phyloP scores from a whole-genome alignment of 768 basidiomycete genomes.

The Fomitopsis serialis region DNA sequence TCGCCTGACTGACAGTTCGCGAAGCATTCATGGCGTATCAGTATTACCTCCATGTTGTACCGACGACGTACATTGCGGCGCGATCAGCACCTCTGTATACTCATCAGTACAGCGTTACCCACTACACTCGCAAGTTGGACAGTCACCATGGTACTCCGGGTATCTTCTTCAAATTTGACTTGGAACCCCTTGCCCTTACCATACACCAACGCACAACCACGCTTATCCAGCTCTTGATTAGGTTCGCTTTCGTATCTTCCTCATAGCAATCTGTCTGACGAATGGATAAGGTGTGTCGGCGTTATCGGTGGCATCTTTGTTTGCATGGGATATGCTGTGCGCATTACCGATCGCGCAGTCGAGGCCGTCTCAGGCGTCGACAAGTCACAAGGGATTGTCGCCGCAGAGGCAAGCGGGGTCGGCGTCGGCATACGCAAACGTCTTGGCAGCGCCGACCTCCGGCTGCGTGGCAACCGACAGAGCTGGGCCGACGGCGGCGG shows the following conservation, averaged over 20 bases:
- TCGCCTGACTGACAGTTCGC: neutral
- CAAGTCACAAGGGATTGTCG: slow-evolving; percentile 51
- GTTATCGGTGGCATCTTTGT: slow-evolving; percentile 91
- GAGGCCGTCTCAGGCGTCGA: slow-evolving; percentile 54
- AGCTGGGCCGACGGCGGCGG: slow-evolving; percentile 61
- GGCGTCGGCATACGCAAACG: slow-evolving; percentile 52
- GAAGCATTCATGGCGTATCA: slow-evolving; percentile 87
- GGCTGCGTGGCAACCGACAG: slow-evolving; percentile 51
- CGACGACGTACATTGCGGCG: slow-evolving; percentile 86
- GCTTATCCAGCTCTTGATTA: slow-evolving; percentile 76
- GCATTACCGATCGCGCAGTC: slow-evolving; percentile 49
- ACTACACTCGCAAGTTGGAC: slow-evolving; percentile 73
- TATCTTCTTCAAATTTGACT: slow-evolving; percentile 97
- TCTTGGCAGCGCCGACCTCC: slow-evolving; percentile 64
- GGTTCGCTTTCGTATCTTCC: slow-evolving; percentile 20
- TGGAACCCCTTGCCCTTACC: slow-evolving; percentile 83
- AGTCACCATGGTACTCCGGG: slow-evolving; percentile 82
- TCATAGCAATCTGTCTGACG: neutral
- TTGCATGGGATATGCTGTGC: slow-evolving; percentile 73
- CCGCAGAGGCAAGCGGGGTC: slow-evolving; percentile 59
- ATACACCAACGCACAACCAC: slow-evolving; percentile 86
- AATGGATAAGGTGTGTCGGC: slow-evolving; percentile 58
- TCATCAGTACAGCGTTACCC: slow-evolving; percentile 91
- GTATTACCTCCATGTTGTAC: slow-evolving; percentile 93
- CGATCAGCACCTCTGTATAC: slow-evolving; percentile 61